Percentiles rank a stretch among this genome's conserved stretches.
phyloP scores from a whole-genome alignment of 75 land plant genomes.

The Cryptomeria japonica region DNA sequence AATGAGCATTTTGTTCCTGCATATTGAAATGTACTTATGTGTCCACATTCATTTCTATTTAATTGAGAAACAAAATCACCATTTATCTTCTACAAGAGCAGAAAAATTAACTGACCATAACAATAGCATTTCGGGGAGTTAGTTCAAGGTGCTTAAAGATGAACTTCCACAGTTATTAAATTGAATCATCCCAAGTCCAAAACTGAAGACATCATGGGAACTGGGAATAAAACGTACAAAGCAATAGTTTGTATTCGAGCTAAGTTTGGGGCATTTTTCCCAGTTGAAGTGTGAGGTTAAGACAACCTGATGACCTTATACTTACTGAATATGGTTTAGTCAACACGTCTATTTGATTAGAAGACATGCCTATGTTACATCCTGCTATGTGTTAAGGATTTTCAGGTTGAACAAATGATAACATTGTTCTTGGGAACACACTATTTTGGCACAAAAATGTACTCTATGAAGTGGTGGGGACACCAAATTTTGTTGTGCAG shows the following conservation, averaged over 20 bases:
- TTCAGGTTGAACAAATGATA: not conserved
- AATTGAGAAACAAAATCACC: not conserved
- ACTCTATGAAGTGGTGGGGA: not conserved
- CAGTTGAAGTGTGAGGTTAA: not conserved
- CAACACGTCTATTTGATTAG: not conserved
- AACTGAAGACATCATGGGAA: not conserved
- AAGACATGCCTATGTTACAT: not conserved
- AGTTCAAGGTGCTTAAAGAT: constrained; percentile 2
- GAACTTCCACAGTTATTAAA: not conserved
- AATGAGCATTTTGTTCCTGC: not conserved
- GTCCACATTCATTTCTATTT: not conserved
- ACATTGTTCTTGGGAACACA: not conserved
- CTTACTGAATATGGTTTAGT: not conserved
- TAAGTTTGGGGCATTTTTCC: not conserved
- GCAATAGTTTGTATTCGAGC: not conserved
- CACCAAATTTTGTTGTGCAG: not conserved
- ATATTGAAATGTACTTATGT: not conserved
- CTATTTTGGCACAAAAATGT: not conserved
- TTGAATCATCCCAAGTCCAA: not conserved
- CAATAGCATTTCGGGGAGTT: not conserved
- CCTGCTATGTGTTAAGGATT: not conserved
- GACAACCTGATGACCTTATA: not conserved
- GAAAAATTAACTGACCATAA: not conserved
- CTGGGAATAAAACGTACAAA: not conserved
- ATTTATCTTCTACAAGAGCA: not conserved